Conservation (phyloP, 768 basidiomycete genomes). For the Tricholoma flavovirens region DNA sequence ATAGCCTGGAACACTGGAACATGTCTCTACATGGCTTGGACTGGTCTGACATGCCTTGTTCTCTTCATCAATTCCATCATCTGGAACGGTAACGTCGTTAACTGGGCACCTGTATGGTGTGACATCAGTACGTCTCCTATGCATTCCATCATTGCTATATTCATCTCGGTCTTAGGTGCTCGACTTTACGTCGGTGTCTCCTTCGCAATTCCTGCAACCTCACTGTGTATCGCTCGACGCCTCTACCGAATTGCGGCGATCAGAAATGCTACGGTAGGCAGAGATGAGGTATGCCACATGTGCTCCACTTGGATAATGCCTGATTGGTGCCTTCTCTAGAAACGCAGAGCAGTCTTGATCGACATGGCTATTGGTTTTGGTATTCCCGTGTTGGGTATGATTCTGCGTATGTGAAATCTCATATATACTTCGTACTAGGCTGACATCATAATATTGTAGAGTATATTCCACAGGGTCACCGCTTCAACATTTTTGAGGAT, state of each 20-base stretch:
- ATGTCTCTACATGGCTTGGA: constrained; percentile 69
- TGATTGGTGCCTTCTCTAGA: constrained; percentile 14
- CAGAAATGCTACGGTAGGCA: neutral
- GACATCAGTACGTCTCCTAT: constrained; percentile 41
- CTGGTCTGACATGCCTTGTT: constrained; percentile 49
- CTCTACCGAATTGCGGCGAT: neutral
- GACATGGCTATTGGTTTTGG: constrained; percentile 51
- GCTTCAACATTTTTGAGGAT: constrained; percentile 43
- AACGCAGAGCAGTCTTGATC: constrained; percentile 41
- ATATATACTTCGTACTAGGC: neutral
- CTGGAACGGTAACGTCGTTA: constrained; percentile 57
- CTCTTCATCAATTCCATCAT: constrained; percentile 62
- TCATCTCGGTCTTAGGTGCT: neutral
- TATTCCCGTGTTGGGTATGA: constrained; percentile 39
- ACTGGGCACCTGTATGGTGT: constrained; percentile 58
- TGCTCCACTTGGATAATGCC: too few relatives aligned
- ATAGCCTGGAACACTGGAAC: constrained; percentile 37
- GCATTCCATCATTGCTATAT: neutral
- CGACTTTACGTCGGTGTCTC: neutral
- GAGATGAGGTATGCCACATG: neutral
- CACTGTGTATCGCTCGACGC: neutral
- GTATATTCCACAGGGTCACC: constrained; percentile 39
- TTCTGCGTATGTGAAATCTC: constrained; percentile 8
- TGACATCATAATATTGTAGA: constrained; percentile 25
- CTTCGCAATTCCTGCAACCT: neutral